phyloP scores from a whole-genome alignment of 305 asterid species.

The Fraxinus paxiana region DNA sequence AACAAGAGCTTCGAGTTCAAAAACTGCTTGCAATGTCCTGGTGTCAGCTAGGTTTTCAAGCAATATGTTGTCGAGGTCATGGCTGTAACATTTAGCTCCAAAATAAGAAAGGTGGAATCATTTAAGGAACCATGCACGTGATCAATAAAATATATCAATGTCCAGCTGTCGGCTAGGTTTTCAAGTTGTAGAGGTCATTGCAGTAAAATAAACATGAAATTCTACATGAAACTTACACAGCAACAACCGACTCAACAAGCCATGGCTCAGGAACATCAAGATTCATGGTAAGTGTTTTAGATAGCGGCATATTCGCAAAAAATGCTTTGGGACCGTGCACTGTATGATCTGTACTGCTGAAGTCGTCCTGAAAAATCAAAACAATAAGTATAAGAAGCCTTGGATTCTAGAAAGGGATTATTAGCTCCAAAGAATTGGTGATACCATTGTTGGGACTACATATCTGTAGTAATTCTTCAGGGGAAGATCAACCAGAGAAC shows the following conservation, averaged over 20 bases:
- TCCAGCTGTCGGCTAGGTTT: slow-evolving; percentile 81
- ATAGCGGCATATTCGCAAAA: slow-evolving; percentile 94
- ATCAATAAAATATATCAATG: slow-evolving; percentile 30
- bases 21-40: slow-evolving; percentile 89
- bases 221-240: slow-evolving; percentile 56
- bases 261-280: slow-evolving; percentile 98
- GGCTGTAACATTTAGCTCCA: slow-evolving; percentile 48
- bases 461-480: slow-evolving; percentile 97
- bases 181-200: slow-evolving; percentile 94
- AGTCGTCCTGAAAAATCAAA: slow-evolving; percentile 71
- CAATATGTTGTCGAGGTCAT: slow-evolving; percentile 91
- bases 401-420: slow-evolving; percentile 21
- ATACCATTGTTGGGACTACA: slow-evolving; percentile 86
- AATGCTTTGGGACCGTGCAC: slow-evolving; percentile 87
- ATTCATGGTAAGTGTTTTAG: slow-evolving; percentile 98
- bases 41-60: slow-evolving; percentile 90
- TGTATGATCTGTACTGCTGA: slow-evolving; percentile 63
- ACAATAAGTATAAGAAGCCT: slow-evolving; percentile 27
- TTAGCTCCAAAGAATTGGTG: slow-evolving; percentile 22
- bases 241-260: slow-evolving; percentile 92
- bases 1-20: slow-evolving; percentile 93
- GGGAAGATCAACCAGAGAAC: slow-evolving; percentile 94
- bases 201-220: slow-evolving; percentile 30
- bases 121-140: neutral
- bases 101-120: slow-evolving; percentile 13